A percentile compares a stretch with the other conserved stretches of the same genome.
These are phyloP conservation scores for Komagataella kurtzmanii DNA, from an alignment of 805 yeast species.

Conservation along the genomic window DNA sequence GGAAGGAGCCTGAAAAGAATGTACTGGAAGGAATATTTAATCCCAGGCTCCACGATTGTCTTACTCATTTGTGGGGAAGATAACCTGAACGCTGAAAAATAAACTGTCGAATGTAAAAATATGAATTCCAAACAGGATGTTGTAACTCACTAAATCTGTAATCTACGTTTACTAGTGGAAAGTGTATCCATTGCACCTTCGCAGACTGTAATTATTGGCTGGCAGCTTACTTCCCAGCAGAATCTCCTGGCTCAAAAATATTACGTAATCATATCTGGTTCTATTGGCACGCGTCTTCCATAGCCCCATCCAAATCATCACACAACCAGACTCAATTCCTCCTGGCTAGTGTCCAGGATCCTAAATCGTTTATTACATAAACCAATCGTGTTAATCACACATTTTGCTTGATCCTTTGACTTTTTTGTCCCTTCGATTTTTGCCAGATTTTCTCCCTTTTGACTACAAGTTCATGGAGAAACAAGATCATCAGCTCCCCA, in stretches of 20 bases:
- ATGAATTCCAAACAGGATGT: too few relatives aligned
- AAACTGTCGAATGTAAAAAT: too few relatives aligned
- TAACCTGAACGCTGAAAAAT: too few relatives aligned
- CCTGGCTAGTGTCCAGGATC: not conserved
- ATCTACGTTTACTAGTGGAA: too few relatives aligned
- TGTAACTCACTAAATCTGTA: too few relatives aligned
- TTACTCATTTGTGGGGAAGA: too few relatives aligned
- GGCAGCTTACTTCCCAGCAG: too few relatives aligned
- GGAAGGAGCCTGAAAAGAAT: not conserved
- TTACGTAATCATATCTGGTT: not conserved
- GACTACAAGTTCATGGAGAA: not conserved
- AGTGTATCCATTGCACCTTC: too few relatives aligned
- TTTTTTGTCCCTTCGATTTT: not conserved
- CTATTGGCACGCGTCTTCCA: not conserved
- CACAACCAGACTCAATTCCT: not conserved
- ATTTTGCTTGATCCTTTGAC: not conserved
- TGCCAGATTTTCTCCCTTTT: not conserved
- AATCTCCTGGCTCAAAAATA: too few relatives aligned
- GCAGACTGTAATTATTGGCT: too few relatives aligned
- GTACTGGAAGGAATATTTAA: not conserved
- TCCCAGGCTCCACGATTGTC: too few relatives aligned
- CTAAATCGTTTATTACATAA: not conserved
- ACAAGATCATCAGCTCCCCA: not conserved
- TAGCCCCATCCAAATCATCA: not conserved
- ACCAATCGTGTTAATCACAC: not conserved